Percentiles rank a stretch among this genome's conserved stretches.
Conservation (phyloP, 2,329 filamentous ascomycete genomes). For the Exophiala alcalophila region DNA sequence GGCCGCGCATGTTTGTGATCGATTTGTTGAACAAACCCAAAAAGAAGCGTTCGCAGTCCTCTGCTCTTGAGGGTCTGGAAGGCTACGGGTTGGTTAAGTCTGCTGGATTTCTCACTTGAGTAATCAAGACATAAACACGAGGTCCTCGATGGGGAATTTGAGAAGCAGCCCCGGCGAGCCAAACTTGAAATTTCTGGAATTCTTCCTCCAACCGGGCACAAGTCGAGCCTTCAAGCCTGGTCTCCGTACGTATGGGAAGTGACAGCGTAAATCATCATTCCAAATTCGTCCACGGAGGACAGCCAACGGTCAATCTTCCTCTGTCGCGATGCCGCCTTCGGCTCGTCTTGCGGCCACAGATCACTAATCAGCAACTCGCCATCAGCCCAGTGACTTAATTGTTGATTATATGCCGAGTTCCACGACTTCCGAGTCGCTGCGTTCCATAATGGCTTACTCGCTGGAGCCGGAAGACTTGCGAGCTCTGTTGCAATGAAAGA, state of each 20-base stretch:
- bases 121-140: no score
- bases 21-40: no score
- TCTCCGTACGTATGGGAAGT: slow-evolving; percentile 47
- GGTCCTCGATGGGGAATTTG: no score
- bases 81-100: no score
- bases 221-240: slow-evolving; percentile 5
- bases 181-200: no score
- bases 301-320: slow-evolving; percentile 51
- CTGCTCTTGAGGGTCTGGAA: no score
- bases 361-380: slow-evolving; percentile 49
- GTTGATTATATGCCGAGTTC: slow-evolving; percentile 44
- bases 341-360: slow-evolving; percentile 45
- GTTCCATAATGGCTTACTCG: slow-evolving; percentile 46
- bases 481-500: slow-evolving; percentile 53
- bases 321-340: slow-evolving; percentile 35
- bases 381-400: slow-evolving; percentile 45
- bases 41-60: no score
- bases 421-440: slow-evolving; percentile 40
- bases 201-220: no score
- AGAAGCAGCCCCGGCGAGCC: no score
- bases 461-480: slow-evolving; percentile 43
- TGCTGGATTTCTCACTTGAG: no score
- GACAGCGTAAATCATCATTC: slow-evolving; percentile 53
- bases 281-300: slow-evolving; percentile 52
- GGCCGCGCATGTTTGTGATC: slow-evolving; percentile 4